Conservation (phyloP, 805 yeast species). For the Candida lessepsii region DNA sequence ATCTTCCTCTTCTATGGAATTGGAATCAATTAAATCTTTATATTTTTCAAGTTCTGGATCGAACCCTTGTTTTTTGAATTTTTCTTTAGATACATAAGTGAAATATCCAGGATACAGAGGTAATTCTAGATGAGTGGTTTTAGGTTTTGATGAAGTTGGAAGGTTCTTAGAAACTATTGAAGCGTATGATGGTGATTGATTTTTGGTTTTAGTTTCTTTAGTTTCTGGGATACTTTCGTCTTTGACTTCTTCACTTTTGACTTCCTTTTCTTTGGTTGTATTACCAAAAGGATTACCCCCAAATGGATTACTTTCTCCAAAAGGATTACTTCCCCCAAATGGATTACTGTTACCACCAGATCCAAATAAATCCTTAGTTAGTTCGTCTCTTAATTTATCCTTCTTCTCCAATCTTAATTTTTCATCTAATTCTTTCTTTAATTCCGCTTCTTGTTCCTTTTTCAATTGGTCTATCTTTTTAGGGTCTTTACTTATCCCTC, state of each 20-base stretch:
- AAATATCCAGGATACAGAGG: slow-evolving; percentile 66
- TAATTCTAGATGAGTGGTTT: slow-evolving; percentile 18
- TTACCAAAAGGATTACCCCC: slow-evolving; percentile 19
- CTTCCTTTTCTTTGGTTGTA: no score
- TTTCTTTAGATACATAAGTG: slow-evolving; percentile 72
- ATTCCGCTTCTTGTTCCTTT: slow-evolving; percentile 30
- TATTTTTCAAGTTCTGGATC: slow-evolving; percentile 52
- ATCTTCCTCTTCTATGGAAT: slow-evolving; percentile 33
- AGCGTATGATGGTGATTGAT: slow-evolving; percentile 23
- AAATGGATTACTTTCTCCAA: slow-evolving; percentile 21
- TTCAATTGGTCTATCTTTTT: slow-evolving; percentile 40
- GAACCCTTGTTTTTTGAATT: slow-evolving; percentile 49
- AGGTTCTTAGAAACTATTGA: slow-evolving; percentile 20
- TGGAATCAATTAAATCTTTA: slow-evolving; percentile 49
- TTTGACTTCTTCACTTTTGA: background rate
- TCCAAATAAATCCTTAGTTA: slow-evolving; percentile 42
- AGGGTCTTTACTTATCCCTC: slow-evolving; percentile 71
- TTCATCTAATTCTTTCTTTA: slow-evolving; percentile 35
- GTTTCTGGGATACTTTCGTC: background rate
- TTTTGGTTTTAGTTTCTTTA: slow-evolving; percentile 8
- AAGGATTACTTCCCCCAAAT: slow-evolving; percentile 24
- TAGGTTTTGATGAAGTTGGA: slow-evolving; percentile 8
- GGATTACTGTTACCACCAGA: slow-evolving; percentile 36
- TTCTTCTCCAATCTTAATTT: slow-evolving; percentile 44
- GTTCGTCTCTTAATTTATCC: slow-evolving; percentile 35